phyloP scores from a whole-genome alignment of 768 basidiomycete species.

The Psilocybe sp. region DNA sequence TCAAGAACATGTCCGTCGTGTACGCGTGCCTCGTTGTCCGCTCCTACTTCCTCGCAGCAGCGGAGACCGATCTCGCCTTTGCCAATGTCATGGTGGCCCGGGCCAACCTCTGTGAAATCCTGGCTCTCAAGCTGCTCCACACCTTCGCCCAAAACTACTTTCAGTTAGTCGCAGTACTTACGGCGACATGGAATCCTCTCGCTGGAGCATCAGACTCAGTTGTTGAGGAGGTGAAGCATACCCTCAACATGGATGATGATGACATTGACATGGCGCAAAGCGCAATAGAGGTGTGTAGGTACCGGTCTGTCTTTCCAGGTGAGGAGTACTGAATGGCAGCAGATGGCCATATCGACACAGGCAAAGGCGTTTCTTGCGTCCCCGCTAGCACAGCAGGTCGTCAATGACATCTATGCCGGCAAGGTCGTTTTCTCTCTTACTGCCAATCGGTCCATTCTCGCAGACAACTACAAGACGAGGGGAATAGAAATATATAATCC shows the following conservation, averaged over 20 bases:
- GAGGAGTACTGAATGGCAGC: slow-evolving; percentile 1
- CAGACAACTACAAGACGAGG: slow-evolving; percentile 85
- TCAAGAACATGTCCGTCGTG: slow-evolving; percentile 71
- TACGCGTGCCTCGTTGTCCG: slow-evolving; percentile 78
- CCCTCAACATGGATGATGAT: slow-evolving; percentile 54
- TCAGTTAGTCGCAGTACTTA: slow-evolving; percentile 76
- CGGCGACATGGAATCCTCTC: slow-evolving; percentile 82
- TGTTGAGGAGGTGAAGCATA: slow-evolving; percentile 61
- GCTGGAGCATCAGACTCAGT: slow-evolving; percentile 69
- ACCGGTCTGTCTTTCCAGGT: background rate
- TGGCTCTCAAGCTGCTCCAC: slow-evolving; percentile 84
- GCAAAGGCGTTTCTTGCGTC: slow-evolving; percentile 83
- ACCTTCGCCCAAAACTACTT: slow-evolving; percentile 73
- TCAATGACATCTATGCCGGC: slow-evolving; percentile 87
- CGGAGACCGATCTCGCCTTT: slow-evolving; percentile 72
- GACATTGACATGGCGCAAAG: slow-evolving; percentile 72
- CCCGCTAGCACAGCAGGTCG: slow-evolving; percentile 81
- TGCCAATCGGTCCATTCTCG: slow-evolving; percentile 70
- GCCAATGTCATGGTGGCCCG: slow-evolving; percentile 63
- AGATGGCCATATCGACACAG: slow-evolving; percentile 88
- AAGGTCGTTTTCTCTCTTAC: slow-evolving; percentile 64
- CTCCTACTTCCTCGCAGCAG: slow-evolving; percentile 72
- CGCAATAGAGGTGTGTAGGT: slow-evolving; percentile 73
- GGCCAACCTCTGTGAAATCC: slow-evolving; percentile 81
- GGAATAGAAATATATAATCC: slow-evolving; percentile 73